These are phyloP conservation scores for Teratosphaeria epicoccoides DNA, from an alignment of 2,329 filamentous ascomycete species.

Conservation along the genomic window DNA sequence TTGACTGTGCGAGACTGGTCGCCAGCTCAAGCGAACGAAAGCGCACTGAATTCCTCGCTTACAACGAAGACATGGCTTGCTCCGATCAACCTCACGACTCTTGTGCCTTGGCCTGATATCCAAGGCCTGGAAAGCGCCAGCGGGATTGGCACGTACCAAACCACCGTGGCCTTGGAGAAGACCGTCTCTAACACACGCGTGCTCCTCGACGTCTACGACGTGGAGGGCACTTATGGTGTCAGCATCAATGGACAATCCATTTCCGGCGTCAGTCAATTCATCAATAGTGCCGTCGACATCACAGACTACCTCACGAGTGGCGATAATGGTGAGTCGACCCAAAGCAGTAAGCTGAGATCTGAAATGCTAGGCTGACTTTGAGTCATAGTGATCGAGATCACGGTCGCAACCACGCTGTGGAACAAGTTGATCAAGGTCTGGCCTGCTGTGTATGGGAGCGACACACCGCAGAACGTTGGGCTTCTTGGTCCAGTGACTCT, in stretches of 20 bases:
- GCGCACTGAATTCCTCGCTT: neutral
- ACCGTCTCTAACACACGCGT: neutral
- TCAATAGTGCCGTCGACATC: neutral
- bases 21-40: neutral
- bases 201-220: neutral
- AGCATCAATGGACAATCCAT: neutral
- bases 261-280: neutral
- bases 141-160: neutral
- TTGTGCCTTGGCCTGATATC: neutral
- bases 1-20: neutral
- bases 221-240: neutral
- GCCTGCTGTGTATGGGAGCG: neutral
- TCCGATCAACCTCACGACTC: neutral
- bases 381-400: neutral
- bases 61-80: neutral
- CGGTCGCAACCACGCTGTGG: neutral
- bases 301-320: neutral
- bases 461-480: neutral
- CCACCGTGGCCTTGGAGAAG: neutral
- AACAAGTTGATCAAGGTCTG: neutral
- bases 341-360: neutral
- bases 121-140: neutral
- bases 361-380: neutral
- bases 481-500: neutral
- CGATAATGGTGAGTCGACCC: neutral